Evolutionary conservation across 441 rosid genomes (phyloP), one percentile per base, ranked within the genome.

Genomic region (Croton setiger): DNA sequence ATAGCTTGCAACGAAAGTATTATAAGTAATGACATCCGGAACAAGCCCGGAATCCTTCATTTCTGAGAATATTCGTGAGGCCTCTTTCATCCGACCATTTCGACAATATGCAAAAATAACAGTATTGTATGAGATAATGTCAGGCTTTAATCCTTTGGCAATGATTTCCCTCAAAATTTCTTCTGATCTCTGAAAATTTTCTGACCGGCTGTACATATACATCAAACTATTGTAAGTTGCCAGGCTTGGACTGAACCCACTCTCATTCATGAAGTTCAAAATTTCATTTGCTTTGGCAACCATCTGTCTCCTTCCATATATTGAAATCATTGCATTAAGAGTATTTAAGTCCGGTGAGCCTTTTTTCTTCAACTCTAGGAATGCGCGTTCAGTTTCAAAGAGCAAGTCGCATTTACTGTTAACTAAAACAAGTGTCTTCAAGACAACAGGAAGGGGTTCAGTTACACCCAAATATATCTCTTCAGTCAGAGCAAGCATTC

Each of bases 241-340:
- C 85, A 88, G 61, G 79, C 81, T 91, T 4, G 96, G 92, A 56
- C 84, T 86, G 76, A 80, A 87, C 60, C 97, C 97, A 49, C 83
- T 80, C 71, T 89, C 91, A 21, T 78, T 84, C 95, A 93, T 87
- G 79, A 87, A 93, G 74, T 82, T 77, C 75, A 93, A 76, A 45
- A 94, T 83, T 80, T 81, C 89, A 23, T 94, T 87, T 27, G 85
- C 78, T 83, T 91, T 84, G 57, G 77, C 65, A 63, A 83, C 74
- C 97, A 88, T 88, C 78, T 88, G 95, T 74, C 91, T 84, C 83
- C 92, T 88, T 64, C 98, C 96, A 67, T 94, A 91, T 51, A 91
- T 84, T 0, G 98, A 85, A 60, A 94, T 74, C 97, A 94, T 89
- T 41, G 96, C 90, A 75, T 94, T 94, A 44, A 94, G 79, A 54